phyloP scores from a whole-genome alignment of 1,284 basidiomycete species.

The Xerocomus alliaceus region DNA sequence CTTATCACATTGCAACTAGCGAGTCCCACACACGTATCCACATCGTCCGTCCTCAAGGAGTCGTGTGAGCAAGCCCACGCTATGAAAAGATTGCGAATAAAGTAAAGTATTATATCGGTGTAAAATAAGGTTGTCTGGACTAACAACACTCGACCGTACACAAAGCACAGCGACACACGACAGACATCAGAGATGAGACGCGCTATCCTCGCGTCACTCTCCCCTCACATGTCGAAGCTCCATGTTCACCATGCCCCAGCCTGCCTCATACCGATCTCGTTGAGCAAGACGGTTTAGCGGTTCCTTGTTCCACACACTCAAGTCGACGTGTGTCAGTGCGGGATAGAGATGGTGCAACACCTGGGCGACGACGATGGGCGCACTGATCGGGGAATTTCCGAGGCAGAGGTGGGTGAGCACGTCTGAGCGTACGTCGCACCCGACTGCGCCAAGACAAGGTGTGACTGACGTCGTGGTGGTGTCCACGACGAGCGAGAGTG shows the following conservation, averaged over 20 bases:
- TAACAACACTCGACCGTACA: too few species aligned
- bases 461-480: not conserved
- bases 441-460: not conserved
- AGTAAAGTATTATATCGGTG: too few species aligned
- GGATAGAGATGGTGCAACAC: slow-evolving; percentile 27
- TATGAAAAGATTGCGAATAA: too few species aligned
- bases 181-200: too few species aligned
- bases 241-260: slow-evolving; percentile 28
- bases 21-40: too few species aligned
- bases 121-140: too few species aligned
- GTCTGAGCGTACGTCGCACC: not conserved
- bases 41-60: too few species aligned
- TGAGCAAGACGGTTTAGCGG: slow-evolving; percentile 21
- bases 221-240: slow-evolving; percentile 13
- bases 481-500: slow-evolving; percentile 33
- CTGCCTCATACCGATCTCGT: slow-evolving; percentile 21
- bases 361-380: slow-evolving; percentile 18
- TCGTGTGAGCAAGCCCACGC: too few species aligned
- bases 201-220: too few species aligned
- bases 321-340: slow-evolving; percentile 26
- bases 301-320: slow-evolving; percentile 30
- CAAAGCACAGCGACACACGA: too few species aligned
- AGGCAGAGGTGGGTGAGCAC: slow-evolving; percentile 23
- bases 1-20: too few species aligned
- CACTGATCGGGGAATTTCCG: slow-evolving; percentile 29